Evolutionary conservation across 805 yeast genomes (phyloP).

Genomic region (Kuraishia cidri): DNA sequence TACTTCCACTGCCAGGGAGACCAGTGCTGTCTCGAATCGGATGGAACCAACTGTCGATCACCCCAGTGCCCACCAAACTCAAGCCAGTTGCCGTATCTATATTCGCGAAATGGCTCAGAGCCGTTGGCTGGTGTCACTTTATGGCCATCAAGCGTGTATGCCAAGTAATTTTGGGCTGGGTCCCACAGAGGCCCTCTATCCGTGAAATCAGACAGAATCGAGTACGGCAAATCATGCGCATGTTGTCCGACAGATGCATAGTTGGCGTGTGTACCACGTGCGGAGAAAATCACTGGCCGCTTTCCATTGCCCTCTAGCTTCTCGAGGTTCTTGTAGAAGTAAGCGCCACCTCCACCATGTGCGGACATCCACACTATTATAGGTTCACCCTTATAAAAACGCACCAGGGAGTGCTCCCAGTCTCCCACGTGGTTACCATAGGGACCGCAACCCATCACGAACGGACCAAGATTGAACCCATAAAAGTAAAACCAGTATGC

Average conservation of each 20-base stretch:
- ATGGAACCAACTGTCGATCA: slow-evolving; percentile 53
- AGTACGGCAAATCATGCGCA: slow-evolving; percentile 90
- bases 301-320: slow-evolving; percentile 33
- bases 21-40: slow-evolving; percentile 78
- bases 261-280: slow-evolving; percentile 96
- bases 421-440: slow-evolving; percentile 97
- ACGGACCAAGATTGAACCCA: slow-evolving; percentile 91
- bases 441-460: slow-evolving; percentile 96
- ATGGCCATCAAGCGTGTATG: slow-evolving; percentile 69
- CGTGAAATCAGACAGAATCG: slow-evolving; percentile 84
- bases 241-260: slow-evolving; percentile 95
- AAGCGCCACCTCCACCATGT: slow-evolving; percentile 96
- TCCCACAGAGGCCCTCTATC: slow-evolving; percentile 97
- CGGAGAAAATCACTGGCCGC: slow-evolving; percentile 78
- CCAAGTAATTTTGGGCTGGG: slow-evolving; percentile 73
- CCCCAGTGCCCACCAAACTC: slow-evolving; percentile 85
- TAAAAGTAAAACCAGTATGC: slow-evolving; percentile 96
- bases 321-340: slow-evolving; percentile 67
- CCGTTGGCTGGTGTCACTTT: slow-evolving; percentile 36
- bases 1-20: slow-evolving; percentile 85
- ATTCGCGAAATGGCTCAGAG: slow-evolving; percentile 43
- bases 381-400: slow-evolving; percentile 78
- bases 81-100: slow-evolving; percentile 67
- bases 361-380: slow-evolving; percentile 93
- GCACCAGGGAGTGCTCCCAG: slow-evolving; percentile 91